phyloP scores from a whole-genome alignment of 768 basidiomycete species.

The Butyriboletus loyo region DNA sequence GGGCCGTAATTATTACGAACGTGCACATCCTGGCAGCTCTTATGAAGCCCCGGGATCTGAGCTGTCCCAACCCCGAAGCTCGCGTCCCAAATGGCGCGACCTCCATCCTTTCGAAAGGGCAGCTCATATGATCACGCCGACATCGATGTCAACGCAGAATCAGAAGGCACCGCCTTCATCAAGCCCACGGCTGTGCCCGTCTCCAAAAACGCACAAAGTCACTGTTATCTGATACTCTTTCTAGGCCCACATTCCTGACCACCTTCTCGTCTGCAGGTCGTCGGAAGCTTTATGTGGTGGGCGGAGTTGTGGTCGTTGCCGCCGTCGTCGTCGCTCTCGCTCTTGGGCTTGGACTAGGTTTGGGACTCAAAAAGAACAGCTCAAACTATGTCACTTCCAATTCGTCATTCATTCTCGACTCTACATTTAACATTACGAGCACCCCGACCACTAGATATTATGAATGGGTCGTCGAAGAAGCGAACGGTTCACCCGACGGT shows the following conservation, averaged over 20 bases:
- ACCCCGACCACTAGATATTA: slow-evolving; percentile 41
- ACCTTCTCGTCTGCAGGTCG: slow-evolving; percentile 11
- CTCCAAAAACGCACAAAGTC: slow-evolving; percentile 5
- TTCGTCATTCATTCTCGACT: slow-evolving; percentile 29
- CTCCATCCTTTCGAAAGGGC: neutral
- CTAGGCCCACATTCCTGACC: neutral
- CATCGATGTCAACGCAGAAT: slow-evolving; percentile 1
- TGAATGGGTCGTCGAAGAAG: slow-evolving; percentile 40
- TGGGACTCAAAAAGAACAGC: slow-evolving; percentile 23
- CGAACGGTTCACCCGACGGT: slow-evolving; percentile 41
- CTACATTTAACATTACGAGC: slow-evolving; percentile 24
- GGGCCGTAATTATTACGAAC: no score
- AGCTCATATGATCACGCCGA: slow-evolving; percentile 2
- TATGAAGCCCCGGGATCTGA: no score
- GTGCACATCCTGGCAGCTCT: slow-evolving; percentile 3
- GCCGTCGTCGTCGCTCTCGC: slow-evolving; percentile 20
- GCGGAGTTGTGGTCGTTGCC: slow-evolving; percentile 8
- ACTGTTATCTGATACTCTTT: neutral
- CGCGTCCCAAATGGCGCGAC: slow-evolving; percentile 6
- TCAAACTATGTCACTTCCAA: slow-evolving; percentile 21
- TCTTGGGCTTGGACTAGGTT: slow-evolving; percentile 29
- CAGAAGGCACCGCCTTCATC: neutral
- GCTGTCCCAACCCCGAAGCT: neutral
- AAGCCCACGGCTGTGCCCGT: neutral
- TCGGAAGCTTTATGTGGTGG: slow-evolving; percentile 18